phyloP scores from a whole-genome alignment of 2,329 filamentous ascomycete species.

The Alternaria triticina region DNA sequence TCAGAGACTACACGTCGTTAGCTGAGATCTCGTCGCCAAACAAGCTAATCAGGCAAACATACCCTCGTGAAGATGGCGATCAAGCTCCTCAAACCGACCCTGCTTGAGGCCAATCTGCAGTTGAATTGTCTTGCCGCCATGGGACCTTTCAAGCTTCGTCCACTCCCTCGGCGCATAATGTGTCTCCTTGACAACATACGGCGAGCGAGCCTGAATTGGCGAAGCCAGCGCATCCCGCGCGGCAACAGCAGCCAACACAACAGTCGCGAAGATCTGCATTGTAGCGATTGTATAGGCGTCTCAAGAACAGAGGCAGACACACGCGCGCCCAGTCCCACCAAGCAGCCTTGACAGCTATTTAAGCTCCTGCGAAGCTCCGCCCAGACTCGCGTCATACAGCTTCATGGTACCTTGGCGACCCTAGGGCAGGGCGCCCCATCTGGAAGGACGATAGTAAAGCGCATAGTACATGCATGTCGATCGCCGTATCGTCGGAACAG shows the following conservation, averaged over 20 bases:
- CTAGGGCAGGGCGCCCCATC: not conserved
- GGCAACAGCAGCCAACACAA: conserved; percentile 37
- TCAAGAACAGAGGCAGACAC: not conserved
- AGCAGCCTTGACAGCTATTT: conserved; percentile 10
- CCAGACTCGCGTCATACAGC: not conserved
- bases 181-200: conserved; percentile 62
- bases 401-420: not conserved
- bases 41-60: too few relatives aligned
- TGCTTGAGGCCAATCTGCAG: conserved; percentile 67
- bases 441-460: conserved; percentile 5
- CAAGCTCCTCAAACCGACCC: conserved; percentile 61
- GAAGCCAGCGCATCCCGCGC: conserved; percentile 43
- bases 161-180: conserved; percentile 61
- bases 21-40: not conserved
- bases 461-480: conserved; percentile 6
- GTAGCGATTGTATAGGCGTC: not conserved
- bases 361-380: conserved; percentile 3
- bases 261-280: conserved; percentile 20
- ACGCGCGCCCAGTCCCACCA: not conserved
- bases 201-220: conserved; percentile 47
- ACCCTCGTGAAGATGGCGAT: conserved; percentile 62
- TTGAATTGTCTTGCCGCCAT: conserved; percentile 57
- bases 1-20: conserved; percentile 27
- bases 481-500: not conserved
- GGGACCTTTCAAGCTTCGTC: conserved; percentile 56